Evolutionary conservation across 306 rosid species (phyloP), one percentile per base, ranked within the genome.

Genomic region (Calophaca sinica): DNA sequence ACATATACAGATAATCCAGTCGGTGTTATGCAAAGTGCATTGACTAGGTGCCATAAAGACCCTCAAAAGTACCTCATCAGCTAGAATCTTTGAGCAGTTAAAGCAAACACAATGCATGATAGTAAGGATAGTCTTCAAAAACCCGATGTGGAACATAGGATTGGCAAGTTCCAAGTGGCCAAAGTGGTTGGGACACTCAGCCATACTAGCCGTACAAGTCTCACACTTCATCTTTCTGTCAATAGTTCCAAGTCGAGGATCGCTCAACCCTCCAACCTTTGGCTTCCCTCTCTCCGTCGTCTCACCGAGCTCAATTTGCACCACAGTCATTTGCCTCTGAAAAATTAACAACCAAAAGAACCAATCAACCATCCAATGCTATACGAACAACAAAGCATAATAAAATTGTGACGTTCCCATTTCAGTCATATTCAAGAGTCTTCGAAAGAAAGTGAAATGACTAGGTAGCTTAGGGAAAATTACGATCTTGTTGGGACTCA

Each of bases 251-350:
- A 96, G 91, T 57, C 98, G 84, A 12, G 96, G 96, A 68, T 96
- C 99, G 49, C 99, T 96, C 66, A 96, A 75, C 36, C 99, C 99
- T 15, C 83, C 96, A 51, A 87, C 46, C 84, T 96, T 96, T 1
- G 99, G 98, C 77, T 94, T 94, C 0, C 99, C 99, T 54, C 92
- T 82, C 85, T 90, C 84, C 69, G 93, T 94, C 1, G 99, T 94
- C 88, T 94, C 99, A 5, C 96, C 83, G 39, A 90, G 96, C 84
- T 92, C 97, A 69, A 94, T 89, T 87, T 89, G 96, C 73, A 94
- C 96, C 4, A 90, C 97, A 14, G 99, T 90, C 99, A 94, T 92
- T 89, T 94, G 99, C 79, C 99, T 85, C 99, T 94, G 97, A 9
- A 57, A 72, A n/a, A 29, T 4, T 31, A 32, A 54, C 42, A 73